Conservation (phyloP, 1,284 basidiomycete species). For the Ceratobasidium sp. region DNA sequence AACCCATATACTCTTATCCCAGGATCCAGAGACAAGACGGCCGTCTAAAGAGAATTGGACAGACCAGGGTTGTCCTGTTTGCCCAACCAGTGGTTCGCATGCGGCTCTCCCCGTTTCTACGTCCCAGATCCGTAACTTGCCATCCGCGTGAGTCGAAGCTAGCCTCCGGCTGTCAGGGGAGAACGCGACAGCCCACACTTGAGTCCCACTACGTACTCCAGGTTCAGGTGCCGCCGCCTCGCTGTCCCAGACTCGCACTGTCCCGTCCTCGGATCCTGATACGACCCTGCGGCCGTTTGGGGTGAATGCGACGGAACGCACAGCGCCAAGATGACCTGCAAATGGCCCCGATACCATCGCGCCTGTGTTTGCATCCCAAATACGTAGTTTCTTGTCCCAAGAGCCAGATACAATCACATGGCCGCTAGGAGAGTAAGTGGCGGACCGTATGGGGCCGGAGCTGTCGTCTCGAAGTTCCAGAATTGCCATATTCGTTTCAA, state of each 20-base stretch:
- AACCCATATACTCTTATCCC: conserved; percentile 19
- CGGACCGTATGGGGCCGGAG: conserved; percentile 12
- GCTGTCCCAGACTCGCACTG: conserved; percentile 39
- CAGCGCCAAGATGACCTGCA: conserved; percentile 8
- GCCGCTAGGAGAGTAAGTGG: conserved; percentile 44
- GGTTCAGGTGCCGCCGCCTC: background rate
- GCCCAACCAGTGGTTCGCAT: background rate
- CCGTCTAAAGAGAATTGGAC: conserved; percentile 41
- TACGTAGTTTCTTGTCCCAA: conserved; percentile 42
- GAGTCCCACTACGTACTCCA: background rate
- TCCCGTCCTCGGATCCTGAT: conserved; percentile 36
- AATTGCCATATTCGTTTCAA: background rate
- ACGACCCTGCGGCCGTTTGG: conserved; percentile 20
- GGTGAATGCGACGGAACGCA: conserved; percentile 40
- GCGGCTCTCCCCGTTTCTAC: background rate
- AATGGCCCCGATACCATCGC: background rate
- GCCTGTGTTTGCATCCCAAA: conserved; percentile 44
- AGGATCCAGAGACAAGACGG: conserved; percentile 23
- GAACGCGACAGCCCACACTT: conserved; percentile 20
- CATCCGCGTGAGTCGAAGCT: conserved; percentile 16
- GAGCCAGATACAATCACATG: conserved; percentile 43
- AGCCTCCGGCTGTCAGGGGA: conserved; percentile 31
- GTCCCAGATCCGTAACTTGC: conserved; percentile 37
- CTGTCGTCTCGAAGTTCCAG: background rate
- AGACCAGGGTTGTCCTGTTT: conserved; percentile 6